A percentile compares a stretch with the other conserved stretches of the same genome.
phyloP scores from a whole-genome alignment of 2,329 filamentous ascomycete species.

The Aspergillus sojae region DNA sequence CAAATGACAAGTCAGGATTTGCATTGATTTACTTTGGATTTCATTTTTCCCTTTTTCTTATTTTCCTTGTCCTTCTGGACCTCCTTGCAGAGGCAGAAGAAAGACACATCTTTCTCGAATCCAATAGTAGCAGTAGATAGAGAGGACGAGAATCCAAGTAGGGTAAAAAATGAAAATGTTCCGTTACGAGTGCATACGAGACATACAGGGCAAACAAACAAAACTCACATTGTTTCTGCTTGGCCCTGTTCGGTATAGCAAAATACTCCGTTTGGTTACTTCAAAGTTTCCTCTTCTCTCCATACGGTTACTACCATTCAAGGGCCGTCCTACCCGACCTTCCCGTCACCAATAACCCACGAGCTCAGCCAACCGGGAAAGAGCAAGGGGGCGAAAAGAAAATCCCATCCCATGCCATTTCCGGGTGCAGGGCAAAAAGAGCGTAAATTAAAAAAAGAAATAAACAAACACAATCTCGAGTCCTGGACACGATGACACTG shows the following conservation, averaged over 20 bases:
- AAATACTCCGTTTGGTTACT: conserved; percentile 15
- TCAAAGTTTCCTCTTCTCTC: neutral
- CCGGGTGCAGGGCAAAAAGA: conserved; percentile 21
- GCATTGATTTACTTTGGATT: neutral
- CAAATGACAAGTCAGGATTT: neutral
- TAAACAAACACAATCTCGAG: conserved; percentile 1
- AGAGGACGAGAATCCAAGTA: neutral
- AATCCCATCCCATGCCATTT: conserved; percentile 14
- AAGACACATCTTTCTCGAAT: conserved; percentile 1
- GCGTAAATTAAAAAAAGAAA: neutral
- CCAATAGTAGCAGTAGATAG: neutral
- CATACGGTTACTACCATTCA: conserved; percentile 7
- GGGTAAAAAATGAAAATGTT: neutral
- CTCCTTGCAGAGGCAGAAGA: conserved; percentile 17
- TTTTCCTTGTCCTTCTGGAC: neutral
- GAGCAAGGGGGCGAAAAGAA: conserved; percentile 22
- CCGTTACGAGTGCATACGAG: conserved; percentile 2
- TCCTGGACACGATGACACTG: neutral
- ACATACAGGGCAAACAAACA: conserved; percentile 15
- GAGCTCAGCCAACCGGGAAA: conserved; percentile 20
- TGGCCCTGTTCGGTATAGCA: conserved; percentile 5
- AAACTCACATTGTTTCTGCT: conserved; percentile 15
- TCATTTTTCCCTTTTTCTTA: neutral
- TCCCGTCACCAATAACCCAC: conserved; percentile 17
- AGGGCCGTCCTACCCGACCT: conserved; percentile 23